A percentile compares a stretch with the other conserved stretches of the same genome.
These are phyloP conservation scores for Thielaviopsis populi DNA, from an alignment of 2,329 filamentous ascomycete species.

Conservation along the genomic window DNA sequence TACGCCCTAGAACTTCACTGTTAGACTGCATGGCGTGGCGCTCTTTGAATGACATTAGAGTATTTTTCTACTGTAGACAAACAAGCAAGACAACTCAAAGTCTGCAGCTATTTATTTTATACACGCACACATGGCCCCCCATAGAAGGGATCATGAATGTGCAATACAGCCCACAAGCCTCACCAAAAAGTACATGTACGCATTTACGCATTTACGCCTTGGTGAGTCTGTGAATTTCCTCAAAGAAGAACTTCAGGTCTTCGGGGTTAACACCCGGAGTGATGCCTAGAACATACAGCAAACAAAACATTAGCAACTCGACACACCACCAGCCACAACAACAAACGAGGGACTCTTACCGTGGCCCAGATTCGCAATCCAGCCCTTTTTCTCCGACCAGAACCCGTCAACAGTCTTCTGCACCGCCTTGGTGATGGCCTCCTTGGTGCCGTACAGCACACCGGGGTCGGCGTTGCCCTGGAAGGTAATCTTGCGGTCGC, in stretches of 20 bases:
- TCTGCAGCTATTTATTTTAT: background rate
- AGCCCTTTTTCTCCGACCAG: slow-evolving; percentile 60
- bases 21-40: too few relatives aligned
- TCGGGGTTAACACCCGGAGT: slow-evolving; percentile 92
- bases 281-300: slow-evolving; percentile 43
- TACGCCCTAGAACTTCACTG: too few relatives aligned
- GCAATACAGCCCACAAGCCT: background rate
- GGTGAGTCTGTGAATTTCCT: slow-evolving; percentile 68
- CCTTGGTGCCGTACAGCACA: slow-evolving; percentile 70
- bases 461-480: slow-evolving; percentile 96
- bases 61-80: background rate
- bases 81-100: background rate
- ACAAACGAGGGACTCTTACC: slow-evolving; percentile 40
- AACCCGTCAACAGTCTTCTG: slow-evolving; percentile 82
- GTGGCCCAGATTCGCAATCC: slow-evolving; percentile 95
- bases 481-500: slow-evolving; percentile 58
- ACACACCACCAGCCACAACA: slow-evolving; percentile 18
- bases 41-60: background rate
- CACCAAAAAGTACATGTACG: background rate
- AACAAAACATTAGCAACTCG: slow-evolving; percentile 6
- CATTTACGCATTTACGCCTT: slow-evolving; percentile 26
- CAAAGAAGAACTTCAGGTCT: slow-evolving; percentile 81
- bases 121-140: background rate
- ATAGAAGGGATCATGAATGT: background rate
- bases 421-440: slow-evolving; percentile 68